These are phyloP conservation scores for Xylariaceae sp. DNA, from an alignment of 2,329 filamentous ascomycete genomes.

Conservation along the genomic window DNA sequence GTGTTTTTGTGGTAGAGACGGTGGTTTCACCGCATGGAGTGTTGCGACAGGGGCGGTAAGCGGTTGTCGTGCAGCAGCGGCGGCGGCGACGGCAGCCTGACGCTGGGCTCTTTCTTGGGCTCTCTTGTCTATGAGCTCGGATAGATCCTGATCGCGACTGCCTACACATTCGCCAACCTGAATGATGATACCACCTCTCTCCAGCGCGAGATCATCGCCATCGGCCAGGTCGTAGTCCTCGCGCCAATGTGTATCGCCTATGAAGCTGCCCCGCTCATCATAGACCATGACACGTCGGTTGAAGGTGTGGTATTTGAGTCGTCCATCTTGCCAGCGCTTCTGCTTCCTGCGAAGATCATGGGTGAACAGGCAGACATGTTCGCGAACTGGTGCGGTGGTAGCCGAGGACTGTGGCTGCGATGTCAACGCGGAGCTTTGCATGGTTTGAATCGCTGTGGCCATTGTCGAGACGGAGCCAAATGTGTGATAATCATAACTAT, in stretches of 20 bases:
- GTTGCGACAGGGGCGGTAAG: conserved; percentile 31
- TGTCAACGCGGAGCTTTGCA: conserved; percentile 34
- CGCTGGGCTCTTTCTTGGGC: conserved; percentile 61
- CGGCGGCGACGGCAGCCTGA: conserved; percentile 53
- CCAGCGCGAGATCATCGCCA: conserved; percentile 82
- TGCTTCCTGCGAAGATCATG: conserved; percentile 85
- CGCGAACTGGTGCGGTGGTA: conserved; percentile 70
- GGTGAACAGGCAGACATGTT: conserved; percentile 87
- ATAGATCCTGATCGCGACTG: conserved; percentile 77
- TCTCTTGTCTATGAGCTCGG: conserved; percentile 75
- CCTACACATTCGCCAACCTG: conserved; percentile 81
- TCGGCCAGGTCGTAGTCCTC: conserved; percentile 72
- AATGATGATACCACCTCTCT: conserved; percentile 77
- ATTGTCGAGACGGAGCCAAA: conserved; percentile 18
- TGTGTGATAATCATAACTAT: not conserved
- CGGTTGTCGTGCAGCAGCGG: conserved; percentile 30
- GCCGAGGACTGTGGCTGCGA: conserved; percentile 24
- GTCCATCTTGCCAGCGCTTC: conserved; percentile 94
- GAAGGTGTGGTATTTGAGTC: conserved; percentile 86
- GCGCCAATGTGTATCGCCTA: conserved; percentile 86
- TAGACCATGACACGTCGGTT: conserved; percentile 92
- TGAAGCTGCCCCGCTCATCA: conserved; percentile 78
- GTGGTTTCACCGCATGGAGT: conserved; percentile 37
- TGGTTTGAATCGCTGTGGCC: conserved; percentile 31
- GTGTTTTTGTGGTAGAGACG: conserved; percentile 51